Evolutionary conservation across 805 yeast species (phyloP), one percentile per base, ranked within the genome.

Genomic region (Lachancea sp.): DNA sequence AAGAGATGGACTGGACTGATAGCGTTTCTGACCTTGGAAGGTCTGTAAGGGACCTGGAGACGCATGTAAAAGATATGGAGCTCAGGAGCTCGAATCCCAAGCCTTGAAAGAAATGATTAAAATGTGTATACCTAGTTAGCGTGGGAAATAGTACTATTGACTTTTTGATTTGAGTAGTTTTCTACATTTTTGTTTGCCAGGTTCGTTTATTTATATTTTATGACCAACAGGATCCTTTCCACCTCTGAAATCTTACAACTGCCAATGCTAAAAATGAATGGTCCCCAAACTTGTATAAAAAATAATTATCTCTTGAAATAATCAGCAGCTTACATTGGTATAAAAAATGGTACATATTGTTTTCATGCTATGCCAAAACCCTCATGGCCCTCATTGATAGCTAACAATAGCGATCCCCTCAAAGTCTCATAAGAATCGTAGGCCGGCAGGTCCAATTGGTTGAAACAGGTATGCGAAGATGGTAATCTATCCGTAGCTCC

Each of bases 401-500:
- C 97, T 49, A 84, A 60, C 48, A 89, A 64, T 47, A 92, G 61
- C 1, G 92, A 78, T 2, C 86, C 83, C 47, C 97, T 75, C 39
- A 92, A 70, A 16, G 84, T 79, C 42, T 87, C 96, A 58, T 90
- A 92, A 5, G 83, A 77, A 40, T 83, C 95, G 63, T 92, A 92
- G 18, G 87, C 92, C 0, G 99, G 99, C 39, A 92, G 66, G 58
- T 87, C 95, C 43, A 92, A 71, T 64, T 90, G 97, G 64, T 92
- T 92, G 70, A 89, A 90, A 63, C 99, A 92, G 2, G 97, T 92
- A 59, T 92, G 98, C 0, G 97, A 86, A 0, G 95, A 80, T 2
- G 99, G 99, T 43, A 92, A 70, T 46, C 97, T 75, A 41, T 86
- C 94, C 6, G 79, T 75, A 8, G 83, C 65, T 1, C 95, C 95